Evolutionary conservation across 2,329 filamentous ascomycete species (phyloP), one percentile per base, ranked within the genome.

Genomic region (Neofusicoccum laricinum): DNA sequence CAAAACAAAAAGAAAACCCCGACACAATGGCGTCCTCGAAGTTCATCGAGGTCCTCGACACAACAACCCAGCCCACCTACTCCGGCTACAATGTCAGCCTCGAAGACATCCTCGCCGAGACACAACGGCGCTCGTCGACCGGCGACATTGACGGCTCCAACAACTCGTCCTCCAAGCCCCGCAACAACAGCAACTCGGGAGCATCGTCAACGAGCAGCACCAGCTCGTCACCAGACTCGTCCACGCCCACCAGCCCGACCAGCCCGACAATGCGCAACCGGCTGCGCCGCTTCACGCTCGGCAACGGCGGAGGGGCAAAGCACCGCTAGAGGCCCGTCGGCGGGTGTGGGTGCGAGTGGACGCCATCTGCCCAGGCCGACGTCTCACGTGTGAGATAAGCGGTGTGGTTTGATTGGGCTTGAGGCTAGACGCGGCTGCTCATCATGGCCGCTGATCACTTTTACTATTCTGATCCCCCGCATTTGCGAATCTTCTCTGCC

Each of bases 61-160:
- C 70, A 34, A 63, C 67, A n/a, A 71, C 74, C 66, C 72, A 73
- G 19, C 71, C 73, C 11, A 68, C 67, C 43, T 75, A 74, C 66
- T 38, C 63, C 19, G 73, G 71, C 21, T 74, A 77, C 49, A 78
- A 78, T 63, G 75, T 78, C 67, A 76, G 72, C 12, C 69, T 78
- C 19, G 74, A 78, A 40, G 75, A 78, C 66, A 75, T 78, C 19
- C 71, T 78, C 30, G 74, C 74, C 46, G 75, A 78, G 64, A 75
- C 75, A 57, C 67, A 70, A 14, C 74, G 74, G 66, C 74, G 73
- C 59, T 69, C 70, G 12, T 55, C 50, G 4, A 55, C 50, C 48
- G 55, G 50, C 50, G 61, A 63, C 49, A 15, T 62, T 12, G 38
- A 25, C 48, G 61, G 19, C 34, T 40, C 45, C 46, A 62, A 25